A percentile compares a stretch with the other conserved stretches of the same genome.
Conservation (phyloP, 1,284 basidiomycete species). For the Wallemia mellicola region DNA sequence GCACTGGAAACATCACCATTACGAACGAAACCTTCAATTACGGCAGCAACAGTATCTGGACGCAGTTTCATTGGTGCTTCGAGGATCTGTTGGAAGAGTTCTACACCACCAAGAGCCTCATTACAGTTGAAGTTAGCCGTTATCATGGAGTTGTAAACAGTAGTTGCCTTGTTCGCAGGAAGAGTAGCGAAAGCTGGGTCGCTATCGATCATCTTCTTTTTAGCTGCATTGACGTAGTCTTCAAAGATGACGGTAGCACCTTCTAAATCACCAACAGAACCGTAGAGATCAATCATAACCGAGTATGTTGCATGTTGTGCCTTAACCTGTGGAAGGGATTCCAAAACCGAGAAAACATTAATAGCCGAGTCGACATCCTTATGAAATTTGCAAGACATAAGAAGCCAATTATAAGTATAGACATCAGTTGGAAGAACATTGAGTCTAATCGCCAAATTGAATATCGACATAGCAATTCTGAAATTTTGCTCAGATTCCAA, state of each 20-base stretch:
- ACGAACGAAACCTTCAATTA: slow-evolving; percentile 16
- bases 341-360: slow-evolving; percentile 34
- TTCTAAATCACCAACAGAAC: slow-evolving; percentile 17
- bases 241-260: slow-evolving; percentile 36
- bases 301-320: slow-evolving; percentile 24
- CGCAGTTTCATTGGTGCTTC: slow-evolving; percentile 7
- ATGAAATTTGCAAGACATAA: slow-evolving; percentile 33
- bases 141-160: slow-evolving; percentile 45
- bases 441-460: slow-evolving; percentile 19
- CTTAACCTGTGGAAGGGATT: slow-evolving; percentile 18
- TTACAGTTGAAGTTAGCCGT: slow-evolving; percentile 37
- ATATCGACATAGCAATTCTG: slow-evolving; percentile 35
- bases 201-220: slow-evolving; percentile 12
- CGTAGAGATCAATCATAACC: slow-evolving; percentile 23
- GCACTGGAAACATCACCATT: neutral
- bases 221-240: slow-evolving; percentile 24
- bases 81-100: slow-evolving; percentile 43
- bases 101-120: slow-evolving; percentile 31
- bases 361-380: slow-evolving; percentile 32
- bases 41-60: slow-evolving; percentile 9
- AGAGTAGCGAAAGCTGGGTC: slow-evolving; percentile 5
- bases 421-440: slow-evolving; percentile 15
- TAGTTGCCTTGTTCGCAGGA: slow-evolving; percentile 11
- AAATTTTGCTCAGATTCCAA: slow-evolving; percentile 39
- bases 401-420: slow-evolving; percentile 24